phyloP scores from a whole-genome alignment of 1,139 yeast genomes.

The Kurtzmaniella quercitrusa region DNA sequence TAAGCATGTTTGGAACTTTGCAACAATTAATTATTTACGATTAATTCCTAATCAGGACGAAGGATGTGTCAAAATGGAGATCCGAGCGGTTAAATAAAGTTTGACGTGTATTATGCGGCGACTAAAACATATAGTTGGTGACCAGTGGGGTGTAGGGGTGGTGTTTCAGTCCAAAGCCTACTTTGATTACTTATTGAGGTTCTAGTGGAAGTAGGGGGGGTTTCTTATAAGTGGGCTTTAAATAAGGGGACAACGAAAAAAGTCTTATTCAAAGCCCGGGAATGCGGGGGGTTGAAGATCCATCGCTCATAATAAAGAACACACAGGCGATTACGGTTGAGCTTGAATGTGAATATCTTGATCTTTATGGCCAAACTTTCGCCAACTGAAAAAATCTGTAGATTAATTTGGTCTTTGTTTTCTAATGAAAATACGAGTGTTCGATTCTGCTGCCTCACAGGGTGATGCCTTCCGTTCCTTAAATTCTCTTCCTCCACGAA shows the following conservation, averaged over 20 bases:
- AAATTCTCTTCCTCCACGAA: neutral
- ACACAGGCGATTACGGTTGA: too few relatives aligned
- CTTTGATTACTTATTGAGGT: neutral
- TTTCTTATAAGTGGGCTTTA: neutral
- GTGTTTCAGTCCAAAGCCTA: neutral
- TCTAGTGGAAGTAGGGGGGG: neutral
- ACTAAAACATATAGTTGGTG: neutral
- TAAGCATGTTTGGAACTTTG: neutral
- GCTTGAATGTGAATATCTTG: too few relatives aligned
- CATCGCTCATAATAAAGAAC: neutral
- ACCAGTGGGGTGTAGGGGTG: too few relatives aligned
- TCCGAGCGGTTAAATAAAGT: neutral
- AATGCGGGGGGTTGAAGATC: neutral
- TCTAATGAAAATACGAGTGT: too few relatives aligned
- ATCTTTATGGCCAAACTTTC: too few relatives aligned
- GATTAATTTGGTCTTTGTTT: too few relatives aligned
- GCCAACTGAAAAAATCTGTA: too few relatives aligned
- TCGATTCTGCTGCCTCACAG: too few relatives aligned
- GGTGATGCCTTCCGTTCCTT: too few relatives aligned
- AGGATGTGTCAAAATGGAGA: neutral
- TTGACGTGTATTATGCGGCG: neutral
- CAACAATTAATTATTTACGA: neutral
- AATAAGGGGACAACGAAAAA: neutral
- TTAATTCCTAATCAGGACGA: neutral
- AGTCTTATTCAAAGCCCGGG: neutral